Conservation (phyloP, 2,329 filamentous ascomycete genomes). For the Dactylellina cionopaga region DNA sequence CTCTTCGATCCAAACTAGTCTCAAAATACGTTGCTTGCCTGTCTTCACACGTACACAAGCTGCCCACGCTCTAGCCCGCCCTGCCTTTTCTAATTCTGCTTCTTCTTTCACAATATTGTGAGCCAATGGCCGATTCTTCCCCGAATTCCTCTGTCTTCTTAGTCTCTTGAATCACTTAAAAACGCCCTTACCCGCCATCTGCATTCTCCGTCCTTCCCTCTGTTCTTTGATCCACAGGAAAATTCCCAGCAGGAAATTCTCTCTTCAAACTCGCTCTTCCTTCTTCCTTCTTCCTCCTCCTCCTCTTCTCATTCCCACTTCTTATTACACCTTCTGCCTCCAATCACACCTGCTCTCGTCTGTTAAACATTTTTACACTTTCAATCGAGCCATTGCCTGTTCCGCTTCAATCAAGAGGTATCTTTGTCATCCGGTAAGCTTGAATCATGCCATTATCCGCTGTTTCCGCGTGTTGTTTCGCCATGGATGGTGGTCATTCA, state of each 20-base stretch:
- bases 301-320: not conserved
- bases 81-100: too few relatives aligned
- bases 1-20: too few relatives aligned
- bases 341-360: constrained; percentile 27
- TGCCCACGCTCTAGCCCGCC: too few relatives aligned
- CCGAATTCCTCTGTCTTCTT: not conserved
- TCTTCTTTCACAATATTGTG: not conserved
- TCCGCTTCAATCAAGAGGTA: constrained; percentile 12
- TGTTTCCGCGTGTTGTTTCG: too few relatives aligned
- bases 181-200: constrained; percentile 48
- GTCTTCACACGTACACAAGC: too few relatives aligned
- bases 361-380: not conserved
- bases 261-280: constrained; percentile 16
- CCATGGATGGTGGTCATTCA: too few relatives aligned
- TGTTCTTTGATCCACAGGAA: not conserved
- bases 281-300: not conserved
- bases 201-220: constrained; percentile 8
- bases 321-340: constrained; percentile 2
- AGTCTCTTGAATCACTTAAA: constrained; percentile 21
- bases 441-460: too few relatives aligned
- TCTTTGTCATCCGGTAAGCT: constrained; percentile 17
- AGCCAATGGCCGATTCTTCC: not conserved
- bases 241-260: constrained; percentile 11
- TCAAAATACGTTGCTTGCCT: too few relatives aligned
- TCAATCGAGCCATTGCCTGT: constrained; percentile 29